Percentiles rank a stretch among this genome's conserved stretches.
Evolutionary conservation across 2,329 filamentous ascomycete species (phyloP).

Genomic region (Lizonia empirigonia): DNA sequence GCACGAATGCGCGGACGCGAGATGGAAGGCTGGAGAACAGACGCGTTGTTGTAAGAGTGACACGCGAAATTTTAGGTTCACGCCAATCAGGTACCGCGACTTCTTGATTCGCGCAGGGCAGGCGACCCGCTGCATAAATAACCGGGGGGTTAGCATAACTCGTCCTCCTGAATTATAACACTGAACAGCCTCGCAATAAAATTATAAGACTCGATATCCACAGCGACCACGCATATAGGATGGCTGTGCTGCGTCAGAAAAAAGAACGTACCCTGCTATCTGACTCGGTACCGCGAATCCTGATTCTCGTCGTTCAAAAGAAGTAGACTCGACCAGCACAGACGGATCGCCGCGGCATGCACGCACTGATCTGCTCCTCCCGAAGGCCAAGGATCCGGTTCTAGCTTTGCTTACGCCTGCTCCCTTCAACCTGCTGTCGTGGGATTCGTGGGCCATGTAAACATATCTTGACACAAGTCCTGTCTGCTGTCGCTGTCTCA

Average conservation of each 20-base stretch:
- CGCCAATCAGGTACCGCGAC: slow-evolving; percentile 11
- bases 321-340: slow-evolving; percentile 14
- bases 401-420: slow-evolving; percentile 16
- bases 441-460: slow-evolving; percentile 2
- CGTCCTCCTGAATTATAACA: slow-evolving; percentile 16
- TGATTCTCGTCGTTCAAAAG: slow-evolving; percentile 8
- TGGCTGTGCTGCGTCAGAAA: slow-evolving; percentile 8
- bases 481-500: slow-evolving; percentile 10
- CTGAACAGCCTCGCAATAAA: slow-evolving; percentile 11
- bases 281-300: slow-evolving; percentile 5
- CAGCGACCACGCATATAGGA: slow-evolving; percentile 12
- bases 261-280: slow-evolving; percentile 4
- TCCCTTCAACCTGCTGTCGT: slow-evolving; percentile 2
- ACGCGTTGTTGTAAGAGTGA: slow-evolving; percentile 14
- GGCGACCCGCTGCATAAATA: slow-evolving; percentile 17
- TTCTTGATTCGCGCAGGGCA: slow-evolving; percentile 15
- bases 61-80: slow-evolving; percentile 9
- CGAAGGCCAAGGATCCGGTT: slow-evolving; percentile 21
- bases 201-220: slow-evolving; percentile 2
- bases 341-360: slow-evolving; percentile 18
- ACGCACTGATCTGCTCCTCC: slow-evolving; percentile 25
- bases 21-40: slow-evolving; percentile 4
- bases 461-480: not conserved
- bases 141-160: slow-evolving; percentile 10
- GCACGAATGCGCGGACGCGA: slow-evolving; percentile 10